Evolutionary conservation across 2,329 filamentous ascomycete genomes (phyloP).

Genomic region (Dothistroma pini): DNA sequence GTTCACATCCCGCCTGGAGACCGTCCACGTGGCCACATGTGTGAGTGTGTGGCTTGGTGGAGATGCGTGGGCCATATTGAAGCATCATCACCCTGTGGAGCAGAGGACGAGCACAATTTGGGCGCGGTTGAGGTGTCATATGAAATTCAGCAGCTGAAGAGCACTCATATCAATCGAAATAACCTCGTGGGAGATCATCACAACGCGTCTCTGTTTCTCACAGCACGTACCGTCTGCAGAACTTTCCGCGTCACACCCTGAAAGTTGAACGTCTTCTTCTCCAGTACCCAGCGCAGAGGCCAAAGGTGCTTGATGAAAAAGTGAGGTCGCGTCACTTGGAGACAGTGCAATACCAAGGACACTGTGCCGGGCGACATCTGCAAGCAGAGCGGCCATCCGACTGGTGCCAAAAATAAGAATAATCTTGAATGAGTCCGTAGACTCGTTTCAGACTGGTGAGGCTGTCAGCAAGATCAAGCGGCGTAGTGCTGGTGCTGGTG

Average conservation of each 20-base stretch:
- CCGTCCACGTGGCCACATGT: not conserved
- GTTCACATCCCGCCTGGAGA: not conserved
- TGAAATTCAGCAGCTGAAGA: too few relatives aligned
- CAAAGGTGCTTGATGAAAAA: constrained; percentile 11
- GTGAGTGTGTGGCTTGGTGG: not conserved
- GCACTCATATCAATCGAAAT: too few relatives aligned
- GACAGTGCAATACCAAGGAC: constrained; percentile 14
- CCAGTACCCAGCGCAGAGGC: not conserved
- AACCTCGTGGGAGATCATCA: not conserved
- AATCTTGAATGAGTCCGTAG: constrained; percentile 22
- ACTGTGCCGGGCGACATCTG: constrained; percentile 11
- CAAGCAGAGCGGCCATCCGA: constrained; percentile 12
- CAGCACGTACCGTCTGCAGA: not conserved
- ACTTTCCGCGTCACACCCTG: not conserved
- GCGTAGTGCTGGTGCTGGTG: too few relatives aligned
- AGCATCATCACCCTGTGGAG: too few relatives aligned
- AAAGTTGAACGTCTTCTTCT: not conserved
- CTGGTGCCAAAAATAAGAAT: constrained; percentile 19
- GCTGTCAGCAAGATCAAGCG: too few relatives aligned
- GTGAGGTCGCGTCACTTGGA: constrained; percentile 12
- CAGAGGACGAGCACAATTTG: not conserved
- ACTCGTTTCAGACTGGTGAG: constrained; percentile 22
- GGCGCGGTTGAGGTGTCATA: not conserved
- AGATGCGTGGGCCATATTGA: not conserved
- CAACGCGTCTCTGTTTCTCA: not conserved